Evolutionary conservation across 73 alveolate genomes (phyloP), one percentile per base, ranked within the genome.

Genomic region (Paramecium sexaurelia): DNA sequence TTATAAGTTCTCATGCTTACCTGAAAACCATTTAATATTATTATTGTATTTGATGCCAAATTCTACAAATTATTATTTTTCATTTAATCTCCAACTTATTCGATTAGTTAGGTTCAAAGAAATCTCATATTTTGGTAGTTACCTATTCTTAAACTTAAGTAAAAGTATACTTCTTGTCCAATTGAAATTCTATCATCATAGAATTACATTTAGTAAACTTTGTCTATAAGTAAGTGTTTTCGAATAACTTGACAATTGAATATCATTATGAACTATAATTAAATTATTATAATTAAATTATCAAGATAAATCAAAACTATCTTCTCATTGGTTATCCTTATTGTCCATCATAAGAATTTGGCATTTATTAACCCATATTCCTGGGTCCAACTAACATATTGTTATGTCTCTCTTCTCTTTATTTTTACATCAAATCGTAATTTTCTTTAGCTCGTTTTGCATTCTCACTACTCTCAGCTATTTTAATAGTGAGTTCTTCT

Each of bases 171-270:
- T 13, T 78, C 51, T 24, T 13, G 6, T 20, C 75, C 55, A 41
- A 78, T 78, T n/a, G 3, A 11, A 8, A 78, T 20, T 22, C 39
- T 13, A 17, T 37, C 69, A 7, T 45, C 55, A 37, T 78, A 37
- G 27, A 39, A 7, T 20, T 40, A 17, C 41, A 78, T 20, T 22
- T 20, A 20, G 41, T 78, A 78, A 39, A 7, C 8, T 33, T 78
- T 78, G 55, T 78, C 73, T 1, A 78, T 17, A 26, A 78, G 55
- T 37, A 78, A 7, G 55, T 78, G 90, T 78, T 78, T 78, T 2
- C 90, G n/a, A 1, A 45, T 43, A n/a, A 78, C 90, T 33, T 78
- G 43, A 78, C 68, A 78, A 9, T 22, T n/a, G 15, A 39, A 78
- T 9, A 37, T 78, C 90, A 78, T 78, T n/a, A 51, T 51, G 33